Evolutionary conservation across 306 rosid species (phyloP), one percentile per base, ranked within the genome.

Genomic region (Rosa multiflora): DNA sequence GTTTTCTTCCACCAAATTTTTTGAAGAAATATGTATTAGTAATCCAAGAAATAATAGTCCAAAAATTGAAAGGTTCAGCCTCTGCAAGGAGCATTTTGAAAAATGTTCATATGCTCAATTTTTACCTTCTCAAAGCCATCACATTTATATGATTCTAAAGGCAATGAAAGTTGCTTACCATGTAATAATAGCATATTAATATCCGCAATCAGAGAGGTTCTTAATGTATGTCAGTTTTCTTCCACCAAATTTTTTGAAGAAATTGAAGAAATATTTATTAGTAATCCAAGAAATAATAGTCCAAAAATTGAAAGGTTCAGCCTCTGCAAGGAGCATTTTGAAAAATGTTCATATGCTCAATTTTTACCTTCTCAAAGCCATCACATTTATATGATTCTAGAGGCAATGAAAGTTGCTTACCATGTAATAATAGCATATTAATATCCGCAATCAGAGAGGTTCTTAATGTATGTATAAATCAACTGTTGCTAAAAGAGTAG

Each of bases 401-500:
- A n/a, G n/a, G n/a, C n/a, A n/a, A n/a, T n/a, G n/a, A n/a, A n/a
- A n/a, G n/a, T n/a, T n/a, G n/a, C n/a, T n/a, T n/a, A n/a, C n/a
- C n/a, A n/a, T n/a, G n/a, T n/a, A n/a, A n/a, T n/a, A n/a, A n/a
- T n/a, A n/a, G n/a, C n/a, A n/a, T n/a, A n/a, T n/a, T n/a, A n/a
- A n/a, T n/a, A n/a, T n/a, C n/a, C n/a, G n/a, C n/a, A n/a, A n/a
- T n/a, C n/a, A n/a, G n/a, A n/a, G n/a, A n/a, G n/a, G n/a, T n/a
- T n/a, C n/a, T n/a, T n/a, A n/a, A 23, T 2, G 59, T 58, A 58
- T 21, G 64, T 63, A 37, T 49, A 64, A 74, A 70, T 77, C 67
- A 66, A 14, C 20, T 26, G 44, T 37, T 47, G 47, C n/a, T 5
- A 37, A 39, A 47, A 11, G 26, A 49, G 43, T 66, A 52, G 56